Evolutionary conservation across 768 basidiomycete genomes (phyloP).

Genomic region (Rhodotorula paludigena): DNA sequence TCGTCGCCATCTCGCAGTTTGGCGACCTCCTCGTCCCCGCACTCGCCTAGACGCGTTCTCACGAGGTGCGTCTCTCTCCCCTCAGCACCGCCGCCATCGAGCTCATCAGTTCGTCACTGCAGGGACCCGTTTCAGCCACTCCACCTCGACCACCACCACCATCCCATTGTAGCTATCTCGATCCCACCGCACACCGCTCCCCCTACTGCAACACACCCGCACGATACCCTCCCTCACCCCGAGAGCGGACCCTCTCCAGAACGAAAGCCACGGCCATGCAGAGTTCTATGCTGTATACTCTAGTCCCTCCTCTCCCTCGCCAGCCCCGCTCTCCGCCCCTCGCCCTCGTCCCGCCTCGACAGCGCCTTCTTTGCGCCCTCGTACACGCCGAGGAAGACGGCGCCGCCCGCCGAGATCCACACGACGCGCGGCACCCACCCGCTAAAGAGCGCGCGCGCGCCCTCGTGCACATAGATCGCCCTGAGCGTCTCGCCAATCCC

Average conservation of each 20-base stretch:
- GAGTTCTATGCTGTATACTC: neutral
- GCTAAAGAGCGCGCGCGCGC: conserved; percentile 68
- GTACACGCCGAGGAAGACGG: conserved; percentile 95
- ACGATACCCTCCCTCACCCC: too few species aligned
- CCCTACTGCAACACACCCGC: too few species aligned
- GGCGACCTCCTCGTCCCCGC: conserved; percentile 33
- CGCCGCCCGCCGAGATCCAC: conserved; percentile 95
- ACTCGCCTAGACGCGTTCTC: too few species aligned
- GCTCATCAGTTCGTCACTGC: neutral
- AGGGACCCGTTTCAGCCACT: too few species aligned
- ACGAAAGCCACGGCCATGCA: too few species aligned
- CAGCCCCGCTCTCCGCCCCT: neutral
- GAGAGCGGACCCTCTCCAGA: too few species aligned
- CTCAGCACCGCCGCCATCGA: neutral
- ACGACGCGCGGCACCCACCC: conserved; percentile 86
- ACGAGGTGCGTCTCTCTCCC: neutral
- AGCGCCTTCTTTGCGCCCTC: conserved; percentile 59
- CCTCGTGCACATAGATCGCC: conserved; percentile 68
- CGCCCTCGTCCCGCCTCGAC: neutral
- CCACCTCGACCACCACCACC: too few species aligned
- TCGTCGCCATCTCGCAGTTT: conserved; percentile 26
- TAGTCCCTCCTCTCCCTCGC: neutral
- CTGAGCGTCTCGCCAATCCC: conserved; percentile 52
- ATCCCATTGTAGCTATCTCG: too few species aligned
- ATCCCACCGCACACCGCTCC: too few species aligned